These are phyloP conservation scores for Martensiomyces pterosporus DNA, from an alignment of 192 early-diverging fungal genomes.

Conservation along the genomic window DNA sequence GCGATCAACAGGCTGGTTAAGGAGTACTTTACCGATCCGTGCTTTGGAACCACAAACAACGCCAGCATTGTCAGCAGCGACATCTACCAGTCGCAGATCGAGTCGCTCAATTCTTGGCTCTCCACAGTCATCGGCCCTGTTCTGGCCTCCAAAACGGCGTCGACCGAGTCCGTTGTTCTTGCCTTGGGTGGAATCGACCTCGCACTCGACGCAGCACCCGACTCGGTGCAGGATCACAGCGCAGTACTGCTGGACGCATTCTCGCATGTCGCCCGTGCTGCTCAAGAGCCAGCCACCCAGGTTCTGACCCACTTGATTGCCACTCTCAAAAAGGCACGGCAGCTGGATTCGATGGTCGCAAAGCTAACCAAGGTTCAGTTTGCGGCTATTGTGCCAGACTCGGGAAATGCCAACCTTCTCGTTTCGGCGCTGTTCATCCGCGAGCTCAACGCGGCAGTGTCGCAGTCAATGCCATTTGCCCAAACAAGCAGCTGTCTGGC, in stretches of 20 bases:
- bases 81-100: conserved; percentile 16
- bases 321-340: conserved; percentile 24
- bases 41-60: conserved; percentile 27
- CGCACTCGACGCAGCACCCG: conserved; percentile 31
- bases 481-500: conserved; percentile 14
- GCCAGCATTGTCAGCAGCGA: conserved; percentile 7
- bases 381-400: neutral
- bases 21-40: conserved; percentile 27
- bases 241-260: conserved; percentile 15
- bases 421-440: conserved; percentile 15
- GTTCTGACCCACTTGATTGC: conserved; percentile 20
- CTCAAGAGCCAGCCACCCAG: neutral
- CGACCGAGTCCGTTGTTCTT: conserved; percentile 1
- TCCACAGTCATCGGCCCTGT: conserved; percentile 8
- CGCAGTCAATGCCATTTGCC: conserved; percentile 41
- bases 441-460: conserved; percentile 11
- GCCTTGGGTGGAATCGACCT: conserved; percentile 22
- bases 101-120: conserved; percentile 27
- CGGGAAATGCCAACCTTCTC: conserved; percentile 10
- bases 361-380: conserved; percentile 8
- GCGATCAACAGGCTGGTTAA: conserved; percentile 20
- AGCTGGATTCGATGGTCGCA: conserved; percentile 25
- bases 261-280: conserved; percentile 9
- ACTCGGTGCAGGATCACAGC: conserved; percentile 17
- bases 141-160: conserved; percentile 4